A percentile compares a stretch with the other conserved stretches of the same genome.
phyloP scores from a whole-genome alignment of 2,329 filamentous ascomycete species.

The Coleophoma crateriformis region DNA sequence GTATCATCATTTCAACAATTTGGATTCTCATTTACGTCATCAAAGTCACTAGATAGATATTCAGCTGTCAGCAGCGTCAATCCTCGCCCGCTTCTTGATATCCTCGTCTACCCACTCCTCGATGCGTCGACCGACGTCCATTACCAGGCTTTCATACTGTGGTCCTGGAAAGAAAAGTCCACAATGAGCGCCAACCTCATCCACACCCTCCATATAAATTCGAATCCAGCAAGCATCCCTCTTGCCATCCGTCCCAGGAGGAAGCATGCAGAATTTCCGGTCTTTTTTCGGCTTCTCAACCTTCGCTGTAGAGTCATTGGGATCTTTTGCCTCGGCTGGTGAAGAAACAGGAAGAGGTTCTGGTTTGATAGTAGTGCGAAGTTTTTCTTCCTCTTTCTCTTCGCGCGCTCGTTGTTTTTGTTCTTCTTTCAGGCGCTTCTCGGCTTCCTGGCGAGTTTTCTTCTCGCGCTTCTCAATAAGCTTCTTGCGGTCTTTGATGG shows the following conservation, averaged over 20 bases:
- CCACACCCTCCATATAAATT: slow-evolving; percentile 76
- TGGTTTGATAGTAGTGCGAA: slow-evolving; percentile 16
- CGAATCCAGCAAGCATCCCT: slow-evolving; percentile 70
- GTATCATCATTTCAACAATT: no score
- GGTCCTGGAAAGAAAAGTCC: slow-evolving; percentile 70
- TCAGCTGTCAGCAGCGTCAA: no score
- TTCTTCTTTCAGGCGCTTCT: slow-evolving; percentile 28
- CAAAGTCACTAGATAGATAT: no score
- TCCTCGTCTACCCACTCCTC: slow-evolving; percentile 66
- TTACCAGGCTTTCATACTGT: slow-evolving; percentile 73
- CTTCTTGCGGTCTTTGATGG: slow-evolving; percentile 58
- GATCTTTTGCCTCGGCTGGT: slow-evolving; percentile 4
- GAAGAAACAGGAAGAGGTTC: slow-evolving; percentile 1
- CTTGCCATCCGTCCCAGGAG: slow-evolving; percentile 45
- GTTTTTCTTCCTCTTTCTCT: slow-evolving; percentile 21
- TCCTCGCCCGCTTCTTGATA: slow-evolving; percentile 21
- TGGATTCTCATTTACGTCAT: no score
- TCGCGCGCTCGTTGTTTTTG: slow-evolving; percentile 25
- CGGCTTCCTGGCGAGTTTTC: slow-evolving; percentile 33
- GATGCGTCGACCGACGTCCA: slow-evolving; percentile 63
- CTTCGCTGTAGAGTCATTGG: slow-evolving; percentile 8
- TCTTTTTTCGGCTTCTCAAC: slow-evolving; percentile 24
- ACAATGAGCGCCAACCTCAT: slow-evolving; percentile 82
- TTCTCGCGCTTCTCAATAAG: slow-evolving; percentile 45
- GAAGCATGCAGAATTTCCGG: slow-evolving; percentile 73